These are phyloP conservation scores for Solanum virginianum DNA, from an alignment of 257 asterid species.

Conservation along the genomic window DNA sequence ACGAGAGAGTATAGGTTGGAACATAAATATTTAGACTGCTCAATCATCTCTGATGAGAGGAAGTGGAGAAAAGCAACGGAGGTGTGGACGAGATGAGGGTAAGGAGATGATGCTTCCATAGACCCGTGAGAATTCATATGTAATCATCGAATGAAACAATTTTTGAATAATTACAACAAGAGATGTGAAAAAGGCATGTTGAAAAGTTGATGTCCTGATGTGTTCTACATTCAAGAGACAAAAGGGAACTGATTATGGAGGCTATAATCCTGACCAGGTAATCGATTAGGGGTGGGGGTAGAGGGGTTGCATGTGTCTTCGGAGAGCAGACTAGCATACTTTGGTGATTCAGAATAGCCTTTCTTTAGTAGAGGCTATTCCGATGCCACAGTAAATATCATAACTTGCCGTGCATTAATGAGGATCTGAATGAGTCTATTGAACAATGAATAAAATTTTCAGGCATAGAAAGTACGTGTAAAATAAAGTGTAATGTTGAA, in stretches of 20 bases:
- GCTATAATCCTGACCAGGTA: neutral
- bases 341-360: neutral
- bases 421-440: neutral
- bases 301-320: neutral
- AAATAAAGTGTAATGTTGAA: neutral
- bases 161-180: neutral
- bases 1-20: neutral
- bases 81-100: neutral
- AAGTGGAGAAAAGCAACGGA: neutral
- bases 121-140: neutral
- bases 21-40: neutral
- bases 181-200: neutral
- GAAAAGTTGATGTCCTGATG: neutral
- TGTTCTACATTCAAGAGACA: neutral
- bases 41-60: neutral
- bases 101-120: neutral
- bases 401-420: neutral
- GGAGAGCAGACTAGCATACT: neutral
- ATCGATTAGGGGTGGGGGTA: neutral
- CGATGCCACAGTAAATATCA: neutral
- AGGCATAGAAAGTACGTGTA: neutral
- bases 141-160: neutral
- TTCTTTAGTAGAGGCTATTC: neutral
- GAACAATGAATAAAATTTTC: neutral
- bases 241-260: neutral